Evolutionary conservation across 768 basidiomycete species (phyloP).

Genomic region (Pleurotus citrinopileatus): DNA sequence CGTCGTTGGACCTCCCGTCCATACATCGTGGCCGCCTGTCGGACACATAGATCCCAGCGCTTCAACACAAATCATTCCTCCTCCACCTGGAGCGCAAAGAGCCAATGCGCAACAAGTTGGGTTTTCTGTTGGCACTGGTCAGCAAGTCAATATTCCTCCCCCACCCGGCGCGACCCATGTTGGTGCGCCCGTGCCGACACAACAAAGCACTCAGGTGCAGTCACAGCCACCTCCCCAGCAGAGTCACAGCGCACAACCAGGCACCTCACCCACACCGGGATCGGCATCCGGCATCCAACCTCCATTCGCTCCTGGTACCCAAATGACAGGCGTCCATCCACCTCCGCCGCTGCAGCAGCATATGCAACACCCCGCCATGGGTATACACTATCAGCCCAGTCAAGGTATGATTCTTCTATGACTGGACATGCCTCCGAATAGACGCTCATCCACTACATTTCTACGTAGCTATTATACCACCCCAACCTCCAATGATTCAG

Average conservation of each 20-base stretch:
- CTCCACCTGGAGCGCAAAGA: conserved; percentile 14
- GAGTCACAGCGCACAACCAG: conserved; percentile 1
- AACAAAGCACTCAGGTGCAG: conserved; percentile 11
- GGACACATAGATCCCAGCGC: neutral
- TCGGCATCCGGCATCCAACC: conserved; percentile 29
- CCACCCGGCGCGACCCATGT: conserved; percentile 11
- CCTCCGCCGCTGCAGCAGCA: conserved; percentile 15
- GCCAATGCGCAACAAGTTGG: conserved; percentile 18
- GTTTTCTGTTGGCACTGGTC: neutral
- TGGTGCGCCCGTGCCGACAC: conserved; percentile 1
- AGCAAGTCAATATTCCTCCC: conserved; percentile 7
- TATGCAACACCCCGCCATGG: conserved; percentile 23
- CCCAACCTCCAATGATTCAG: conserved; percentile 12
- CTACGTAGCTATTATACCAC: conserved; percentile 9
- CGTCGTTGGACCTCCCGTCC: conserved; percentile 2
- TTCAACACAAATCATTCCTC: conserved; percentile 3
- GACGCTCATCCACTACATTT: too few species aligned
- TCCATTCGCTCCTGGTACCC: conserved; percentile 32
- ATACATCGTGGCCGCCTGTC: conserved; percentile 8
- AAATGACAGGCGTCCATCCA: conserved; percentile 4
- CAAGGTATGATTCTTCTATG: neutral
- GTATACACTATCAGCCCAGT: conserved; percentile 24
- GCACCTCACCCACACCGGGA: conserved; percentile 26
- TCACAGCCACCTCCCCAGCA: conserved; percentile 16
- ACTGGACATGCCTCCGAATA: too few species aligned